Percentiles rank a stretch among this genome's conserved stretches.
phyloP scores from a whole-genome alignment of 2,329 filamentous ascomycete genomes.

The Aspergillus sp. region DNA sequence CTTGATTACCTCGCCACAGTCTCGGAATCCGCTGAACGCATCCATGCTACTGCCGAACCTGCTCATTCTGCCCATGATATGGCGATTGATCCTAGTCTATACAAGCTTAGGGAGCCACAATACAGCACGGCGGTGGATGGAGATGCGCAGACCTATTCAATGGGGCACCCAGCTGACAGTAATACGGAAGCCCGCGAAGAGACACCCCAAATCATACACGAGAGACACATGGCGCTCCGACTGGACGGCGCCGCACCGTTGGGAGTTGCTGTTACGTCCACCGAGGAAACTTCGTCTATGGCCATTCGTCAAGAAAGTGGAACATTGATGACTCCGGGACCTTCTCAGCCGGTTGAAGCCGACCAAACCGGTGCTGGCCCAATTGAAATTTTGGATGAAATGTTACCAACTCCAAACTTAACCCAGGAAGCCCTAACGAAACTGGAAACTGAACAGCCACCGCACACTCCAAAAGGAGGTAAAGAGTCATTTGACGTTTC shows the following conservation, averaged over 20 bases:
- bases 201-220: not conserved
- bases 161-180: not conserved
- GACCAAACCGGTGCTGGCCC: not conserved
- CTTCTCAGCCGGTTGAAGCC: constrained; percentile 21
- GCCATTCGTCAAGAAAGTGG: constrained; percentile 2
- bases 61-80: not conserved
- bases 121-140: not conserved
- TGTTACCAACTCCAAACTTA: constrained; percentile 14
- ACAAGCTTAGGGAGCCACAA: not conserved
- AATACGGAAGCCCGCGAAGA: not conserved
- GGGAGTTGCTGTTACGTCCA: not conserved
- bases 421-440: constrained; percentile 12
- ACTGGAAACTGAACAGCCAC: not conserved
- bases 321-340: constrained; percentile 23
- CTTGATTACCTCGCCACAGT: constrained; percentile 15
- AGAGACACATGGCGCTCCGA: constrained; percentile 5
- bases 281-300: not conserved
- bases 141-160: not conserved
- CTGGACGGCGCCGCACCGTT: constrained; percentile 19
- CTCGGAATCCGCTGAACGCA: constrained; percentile 12
- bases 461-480: not conserved
- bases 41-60: not conserved
- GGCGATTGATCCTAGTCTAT: constrained; percentile 15
- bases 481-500: not conserved
- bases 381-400: not conserved